Evolutionary conservation across 2,329 filamentous ascomycete genomes (phyloP), one percentile per base, ranked within the genome.

Genomic region (Trichoderma koningiopsis): DNA sequence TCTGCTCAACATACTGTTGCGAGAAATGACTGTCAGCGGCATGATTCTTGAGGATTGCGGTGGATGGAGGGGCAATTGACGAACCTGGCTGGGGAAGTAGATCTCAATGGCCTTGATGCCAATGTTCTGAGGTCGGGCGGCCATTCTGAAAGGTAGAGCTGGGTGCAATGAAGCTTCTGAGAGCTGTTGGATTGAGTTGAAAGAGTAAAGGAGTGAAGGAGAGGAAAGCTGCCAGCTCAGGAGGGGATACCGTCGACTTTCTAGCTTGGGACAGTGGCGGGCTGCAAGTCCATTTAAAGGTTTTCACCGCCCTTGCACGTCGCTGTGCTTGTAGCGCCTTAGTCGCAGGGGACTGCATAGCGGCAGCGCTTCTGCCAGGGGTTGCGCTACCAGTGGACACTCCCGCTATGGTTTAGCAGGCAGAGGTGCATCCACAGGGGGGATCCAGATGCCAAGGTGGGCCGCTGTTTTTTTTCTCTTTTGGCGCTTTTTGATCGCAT

Each of bases 81-180:
- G 73, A 83, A 95, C 92, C 89, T 95, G 92, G 81, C 87, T 92
- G 73, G 92, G 92, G 79, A 93, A 92, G 82, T 96, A 96, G 79
- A 96, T 88, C 81, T 96, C 92, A 82, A 96, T 92, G 91, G 92
- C 92, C 86, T 96, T 95, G 80, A 96, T 94, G 87, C 92, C 92
- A 82, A 96, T 91, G 84, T 95, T 95, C 82, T 94, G 89, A 73
- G 92, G 91, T 83, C 91, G 90, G 75, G 89, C 80, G 79, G 91
- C 87, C 91, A 94, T 94, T 70, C 71, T 84, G 76, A 73, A 73
- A 27, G 66, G 68, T 61, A 63, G 53, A 19, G 24, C 27, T 33
- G 37, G 10, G 43, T 53, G 13, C 29, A 63, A 68, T 55, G 56
- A 31, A 68, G 22, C 24, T 31, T 33, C 5, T 22, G 27, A 16